Base-by-base conservation (phyloP, 768 basidiomycete genomes). In the Albatrellus ellisii region DNA sequence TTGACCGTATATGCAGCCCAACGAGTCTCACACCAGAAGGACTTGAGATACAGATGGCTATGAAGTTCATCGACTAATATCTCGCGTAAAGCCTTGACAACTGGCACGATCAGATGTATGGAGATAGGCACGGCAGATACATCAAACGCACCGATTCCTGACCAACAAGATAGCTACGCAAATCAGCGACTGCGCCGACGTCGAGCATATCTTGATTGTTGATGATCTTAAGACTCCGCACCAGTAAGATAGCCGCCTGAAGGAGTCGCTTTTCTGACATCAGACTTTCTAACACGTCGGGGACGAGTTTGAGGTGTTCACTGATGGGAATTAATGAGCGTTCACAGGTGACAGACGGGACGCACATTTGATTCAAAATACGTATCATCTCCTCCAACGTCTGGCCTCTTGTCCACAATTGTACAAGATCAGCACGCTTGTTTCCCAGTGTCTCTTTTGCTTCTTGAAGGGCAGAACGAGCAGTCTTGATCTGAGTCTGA, bases 41-140 rank as follows among this genome's bases (percentile, higher is more conserved):
- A 87, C 55, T 94, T 95, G 46, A 99, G 75, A 60, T 95, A 99
- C n/a, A 99, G 63, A 60, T 99, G 95, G 51, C 79, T 88, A 55
- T 98, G 92, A 10, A 99, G 69, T 55, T 99, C 95, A 50, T 99
- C 95, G 6, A 92, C 68, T 44, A 99, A 64, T 42, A 98, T 95
- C 49, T 98, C 95, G 35, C 85, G 72, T 33, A 99, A 62, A 9
- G 86, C 81, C 94, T 97, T 26, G 43, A 38, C 26, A 44, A 38
- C 44, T 22, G 44, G 46, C 20, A 4, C 45, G 27, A 42, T 34
- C 42, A 32, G 12, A n/a, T 37, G 35, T 31, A 39, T 6, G 24
- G 3, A 6, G 44, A 21, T 14, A 22, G 31, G 15, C 17, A 20
- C 28, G 14, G 26, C 20, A 26, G 26, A 26, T 4, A 22, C 14